A percentile compares a stretch with the other conserved stretches of the same genome.
These are phyloP conservation scores for Perkinsus marinus DNA, from an alignment of 169 alveolate species.

Conservation along the genomic window DNA sequence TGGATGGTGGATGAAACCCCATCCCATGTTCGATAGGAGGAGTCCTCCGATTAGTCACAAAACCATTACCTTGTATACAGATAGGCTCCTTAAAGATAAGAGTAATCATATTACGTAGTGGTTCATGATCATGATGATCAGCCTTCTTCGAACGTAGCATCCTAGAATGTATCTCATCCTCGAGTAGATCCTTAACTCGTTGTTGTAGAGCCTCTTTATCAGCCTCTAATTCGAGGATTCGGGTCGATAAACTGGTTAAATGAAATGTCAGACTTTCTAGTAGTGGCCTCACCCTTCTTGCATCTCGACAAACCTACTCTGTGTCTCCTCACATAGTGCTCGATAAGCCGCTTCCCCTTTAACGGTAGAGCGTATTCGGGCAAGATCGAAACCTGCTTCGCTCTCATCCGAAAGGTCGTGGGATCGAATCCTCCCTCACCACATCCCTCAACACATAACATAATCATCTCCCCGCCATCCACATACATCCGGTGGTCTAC, in stretches of 20 bases:
- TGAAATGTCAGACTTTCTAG: not conserved
- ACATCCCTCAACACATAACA: not conserved
- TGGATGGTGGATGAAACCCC: no score
- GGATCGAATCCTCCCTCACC: no score
- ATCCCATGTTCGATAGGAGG: not conserved
- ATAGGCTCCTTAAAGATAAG: not conserved
- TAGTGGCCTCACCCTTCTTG: not conserved
- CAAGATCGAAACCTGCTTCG: not conserved
- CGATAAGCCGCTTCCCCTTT: not conserved
- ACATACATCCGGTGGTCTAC: no score
- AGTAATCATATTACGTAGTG: not conserved
- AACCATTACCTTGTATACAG: not conserved
- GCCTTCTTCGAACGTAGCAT: not conserved
- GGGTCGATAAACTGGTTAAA: not conserved
- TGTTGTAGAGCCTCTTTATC: not conserved
- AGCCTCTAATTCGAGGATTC: not conserved
- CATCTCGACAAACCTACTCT: not conserved
- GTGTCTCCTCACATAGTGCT: not conserved
- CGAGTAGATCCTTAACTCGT: not conserved
- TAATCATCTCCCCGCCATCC: not conserved
- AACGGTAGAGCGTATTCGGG: not conserved
- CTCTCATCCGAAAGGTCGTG: no score
- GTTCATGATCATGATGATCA: not conserved
- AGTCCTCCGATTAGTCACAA: not conserved
- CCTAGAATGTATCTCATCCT: no score